phyloP scores from a whole-genome alignment of 768 basidiomycete genomes.

The Rhodotorula kratochvilovae region DNA sequence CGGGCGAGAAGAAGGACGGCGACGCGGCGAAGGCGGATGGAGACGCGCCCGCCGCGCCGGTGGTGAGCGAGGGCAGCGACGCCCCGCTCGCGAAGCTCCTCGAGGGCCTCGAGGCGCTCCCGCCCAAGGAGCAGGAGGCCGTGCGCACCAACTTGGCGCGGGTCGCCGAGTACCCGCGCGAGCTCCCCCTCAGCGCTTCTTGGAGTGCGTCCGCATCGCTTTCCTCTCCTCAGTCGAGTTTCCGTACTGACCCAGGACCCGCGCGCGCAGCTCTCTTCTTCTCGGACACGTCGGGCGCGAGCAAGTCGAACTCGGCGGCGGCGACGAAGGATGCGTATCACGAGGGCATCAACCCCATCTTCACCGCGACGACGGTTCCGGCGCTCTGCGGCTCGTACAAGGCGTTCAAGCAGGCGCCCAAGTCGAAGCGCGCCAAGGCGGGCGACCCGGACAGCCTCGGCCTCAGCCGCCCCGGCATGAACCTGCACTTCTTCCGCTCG shows the following conservation, averaged over 20 bases:
- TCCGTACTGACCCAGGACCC: neutral
- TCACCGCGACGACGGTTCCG: constrained; percentile 23
- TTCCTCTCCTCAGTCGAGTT: neutral
- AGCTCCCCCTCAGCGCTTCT: constrained; percentile 28
- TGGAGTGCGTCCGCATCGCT: constrained; percentile 26
- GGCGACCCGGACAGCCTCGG: constrained; percentile 26
- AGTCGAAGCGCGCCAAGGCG: constrained; percentile 11
- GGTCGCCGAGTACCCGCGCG: constrained; percentile 26
- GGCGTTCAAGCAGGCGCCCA: constrained; percentile 36
- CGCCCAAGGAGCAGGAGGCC: constrained; percentile 11
- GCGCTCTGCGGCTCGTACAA: constrained; percentile 26
- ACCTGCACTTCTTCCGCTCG: constrained; percentile 38
- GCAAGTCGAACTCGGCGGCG: constrained; percentile 29
- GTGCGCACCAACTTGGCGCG: constrained; percentile 26
- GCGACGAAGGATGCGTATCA: constrained; percentile 32
- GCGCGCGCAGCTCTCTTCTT: constrained; percentile 31
- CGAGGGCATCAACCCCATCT: constrained; percentile 31
- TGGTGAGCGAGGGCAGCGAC: neutral
- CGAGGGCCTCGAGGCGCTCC: constrained; percentile 3
- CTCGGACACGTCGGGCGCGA: constrained; percentile 31
- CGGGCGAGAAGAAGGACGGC: neutral
- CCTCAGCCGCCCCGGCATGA: constrained; percentile 24
- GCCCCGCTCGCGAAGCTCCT: constrained; percentile 15
- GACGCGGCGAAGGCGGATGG: neutral
- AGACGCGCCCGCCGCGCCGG: neutral